Conservation (phyloP, 805 yeast genomes). For the Metschnikowia amazonensis region DNA sequence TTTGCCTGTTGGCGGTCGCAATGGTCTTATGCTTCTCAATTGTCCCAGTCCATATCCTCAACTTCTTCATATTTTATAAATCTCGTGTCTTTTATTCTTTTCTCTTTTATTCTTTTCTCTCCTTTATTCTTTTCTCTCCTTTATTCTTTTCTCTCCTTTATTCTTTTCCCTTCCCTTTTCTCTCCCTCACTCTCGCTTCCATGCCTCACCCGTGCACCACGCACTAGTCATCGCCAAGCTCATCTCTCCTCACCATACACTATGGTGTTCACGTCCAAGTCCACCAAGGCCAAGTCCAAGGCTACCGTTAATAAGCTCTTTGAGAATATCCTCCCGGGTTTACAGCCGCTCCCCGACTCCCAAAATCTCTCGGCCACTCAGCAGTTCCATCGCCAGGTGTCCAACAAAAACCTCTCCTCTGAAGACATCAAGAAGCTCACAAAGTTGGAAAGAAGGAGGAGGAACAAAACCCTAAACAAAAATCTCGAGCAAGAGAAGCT, state of each 20-base stretch:
- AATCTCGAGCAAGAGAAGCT: constrained; percentile 27
- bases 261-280: constrained; percentile 22
- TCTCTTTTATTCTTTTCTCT: too few relatives aligned
- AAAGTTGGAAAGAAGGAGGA: constrained; percentile 19
- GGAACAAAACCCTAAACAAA: constrained; percentile 27
- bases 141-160: too few relatives aligned
- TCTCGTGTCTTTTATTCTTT: too few relatives aligned
- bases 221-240: not conserved
- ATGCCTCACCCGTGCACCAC: constrained; percentile 11
- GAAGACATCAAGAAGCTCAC: constrained; percentile 20
- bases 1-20: too few relatives aligned
- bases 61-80: too few relatives aligned
- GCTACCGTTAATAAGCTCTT: constrained; percentile 26
- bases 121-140: too few relatives aligned
- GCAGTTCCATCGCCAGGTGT: constrained; percentile 16
- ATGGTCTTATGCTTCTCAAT: too few relatives aligned
- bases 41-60: too few relatives aligned
- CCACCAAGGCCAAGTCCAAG: constrained; percentile 22
- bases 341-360: constrained; percentile 7
- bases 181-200: too few relatives aligned
- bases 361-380: constrained; percentile 14
- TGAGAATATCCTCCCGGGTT: constrained; percentile 22
- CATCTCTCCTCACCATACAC: not conserved
- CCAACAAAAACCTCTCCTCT: constrained; percentile 15
- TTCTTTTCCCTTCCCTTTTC: too few relatives aligned